Conservation (phyloP, 768 basidiomycete species). For the Megacollybia marginata region DNA sequence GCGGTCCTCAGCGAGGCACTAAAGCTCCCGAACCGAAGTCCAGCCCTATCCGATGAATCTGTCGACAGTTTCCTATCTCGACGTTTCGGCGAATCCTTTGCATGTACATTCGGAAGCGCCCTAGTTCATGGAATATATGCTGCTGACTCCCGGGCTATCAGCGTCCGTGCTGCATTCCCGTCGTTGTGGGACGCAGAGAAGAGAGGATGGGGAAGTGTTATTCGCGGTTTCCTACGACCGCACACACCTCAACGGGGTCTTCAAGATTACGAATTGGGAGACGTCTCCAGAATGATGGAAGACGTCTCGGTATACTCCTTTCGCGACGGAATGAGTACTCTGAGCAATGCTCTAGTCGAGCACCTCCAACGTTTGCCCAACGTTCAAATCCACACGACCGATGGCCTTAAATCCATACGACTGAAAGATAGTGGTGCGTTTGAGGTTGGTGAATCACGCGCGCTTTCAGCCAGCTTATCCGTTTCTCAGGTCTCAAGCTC, state of each 20-base stretch:
- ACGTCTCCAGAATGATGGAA: slow-evolving; percentile 38
- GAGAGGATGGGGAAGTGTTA: slow-evolving; percentile 59
- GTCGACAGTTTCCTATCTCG: slow-evolving; percentile 72
- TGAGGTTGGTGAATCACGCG: slow-evolving; percentile 28
- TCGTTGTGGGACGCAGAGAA: slow-evolving; percentile 64
- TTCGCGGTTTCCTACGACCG: slow-evolving; percentile 45
- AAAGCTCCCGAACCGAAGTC: slow-evolving; percentile 32
- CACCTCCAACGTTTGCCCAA: slow-evolving; percentile 41
- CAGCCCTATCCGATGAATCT: slow-evolving; percentile 56
- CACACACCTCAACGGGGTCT: slow-evolving; percentile 9
- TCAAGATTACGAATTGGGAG: slow-evolving; percentile 41
- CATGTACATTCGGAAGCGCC: slow-evolving; percentile 69
- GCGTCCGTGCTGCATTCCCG: slow-evolving; percentile 73
- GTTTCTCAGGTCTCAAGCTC: slow-evolving; percentile 23
- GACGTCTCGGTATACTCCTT: slow-evolving; percentile 78
- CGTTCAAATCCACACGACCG: slow-evolving; percentile 47
- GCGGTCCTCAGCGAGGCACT: slow-evolving; percentile 57
- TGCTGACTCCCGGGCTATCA: slow-evolving; percentile 68
- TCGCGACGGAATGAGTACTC: slow-evolving; percentile 60
- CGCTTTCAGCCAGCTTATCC: background rate
- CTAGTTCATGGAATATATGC: slow-evolving; percentile 93
- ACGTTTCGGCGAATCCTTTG: slow-evolving; percentile 66
- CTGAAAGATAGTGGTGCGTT: slow-evolving; percentile 28
- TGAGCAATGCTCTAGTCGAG: slow-evolving; percentile 50
- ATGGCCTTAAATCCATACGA: slow-evolving; percentile 28